Conservation (phyloP, 176 grass and related monocot species). For the Puya raimondii region DNA sequence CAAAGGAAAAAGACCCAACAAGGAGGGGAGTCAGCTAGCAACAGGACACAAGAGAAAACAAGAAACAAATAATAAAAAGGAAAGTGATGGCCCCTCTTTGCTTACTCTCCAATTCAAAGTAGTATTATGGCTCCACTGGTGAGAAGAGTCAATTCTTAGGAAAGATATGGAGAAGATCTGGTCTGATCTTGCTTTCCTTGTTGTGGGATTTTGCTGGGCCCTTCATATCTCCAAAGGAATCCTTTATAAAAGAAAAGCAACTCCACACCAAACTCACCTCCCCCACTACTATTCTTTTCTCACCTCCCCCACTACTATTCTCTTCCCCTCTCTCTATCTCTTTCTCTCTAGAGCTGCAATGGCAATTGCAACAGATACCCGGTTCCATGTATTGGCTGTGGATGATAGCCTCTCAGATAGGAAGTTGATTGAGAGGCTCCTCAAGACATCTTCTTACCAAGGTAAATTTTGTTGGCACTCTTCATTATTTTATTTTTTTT, state of each 20-base stretch:
- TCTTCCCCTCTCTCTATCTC: constrained; percentile 9
- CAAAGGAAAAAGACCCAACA: background rate
- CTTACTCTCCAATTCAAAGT: background rate
- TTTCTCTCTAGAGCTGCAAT: constrained; percentile 25
- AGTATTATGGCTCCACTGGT: constrained; percentile 5
- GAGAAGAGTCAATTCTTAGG: constrained; percentile 35
- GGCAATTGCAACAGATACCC: constrained; percentile 34
- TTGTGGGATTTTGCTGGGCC: constrained; percentile 46
- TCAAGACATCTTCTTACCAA: constrained; percentile 87
- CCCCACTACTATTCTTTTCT: constrained; percentile 11
- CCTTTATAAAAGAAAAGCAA: constrained; percentile 36
- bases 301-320: constrained; percentile 15
- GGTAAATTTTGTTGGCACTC: constrained; percentile 24
- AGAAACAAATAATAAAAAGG: background rate
- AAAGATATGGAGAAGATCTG: constrained; percentile 76
- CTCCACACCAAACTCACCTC: constrained; percentile 17
- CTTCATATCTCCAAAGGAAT: constrained; percentile 23
- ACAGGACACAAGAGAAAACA: background rate
- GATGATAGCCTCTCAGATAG: constrained; percentile 79
- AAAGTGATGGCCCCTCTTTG: constrained; percentile 3
- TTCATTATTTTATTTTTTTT: background rate
- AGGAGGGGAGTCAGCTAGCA: background rate
- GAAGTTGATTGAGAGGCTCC: constrained; percentile 81
- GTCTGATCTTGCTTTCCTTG: constrained; percentile 67
- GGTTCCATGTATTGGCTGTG: constrained; percentile 77